Percentiles rank a stretch among this genome's conserved stretches.
Evolutionary conservation across 2,329 filamentous ascomycete genomes (phyloP).

Genomic region (Elsinoe fawcettii): DNA sequence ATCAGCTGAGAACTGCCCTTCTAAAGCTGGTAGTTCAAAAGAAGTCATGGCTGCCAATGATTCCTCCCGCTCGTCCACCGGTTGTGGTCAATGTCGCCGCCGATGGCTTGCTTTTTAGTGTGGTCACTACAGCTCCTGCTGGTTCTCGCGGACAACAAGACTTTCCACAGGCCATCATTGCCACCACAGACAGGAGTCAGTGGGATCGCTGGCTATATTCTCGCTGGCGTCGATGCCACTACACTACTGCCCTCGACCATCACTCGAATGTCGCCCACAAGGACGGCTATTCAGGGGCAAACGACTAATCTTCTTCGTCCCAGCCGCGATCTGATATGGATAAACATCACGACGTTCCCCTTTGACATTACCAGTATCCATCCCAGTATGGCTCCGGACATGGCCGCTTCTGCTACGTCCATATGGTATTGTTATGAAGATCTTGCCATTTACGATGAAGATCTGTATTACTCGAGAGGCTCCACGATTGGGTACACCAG

Average conservation of each 20-base stretch:
- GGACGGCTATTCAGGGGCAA: background rate
- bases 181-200: background rate
- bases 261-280: background rate
- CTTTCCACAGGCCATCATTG: background rate
- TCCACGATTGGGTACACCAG: background rate
- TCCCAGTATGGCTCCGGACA: background rate
- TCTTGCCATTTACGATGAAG: background rate
- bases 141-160: background rate
- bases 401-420: background rate
- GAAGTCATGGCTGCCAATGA: background rate
- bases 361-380: background rate
- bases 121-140: background rate
- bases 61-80: background rate
- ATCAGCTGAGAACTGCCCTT: background rate
- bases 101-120: background rate
- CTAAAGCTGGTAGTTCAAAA: background rate
- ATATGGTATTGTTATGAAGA: background rate
- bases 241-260: background rate
- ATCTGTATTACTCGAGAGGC: background rate
- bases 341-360: background rate
- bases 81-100: background rate
- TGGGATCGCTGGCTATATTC: background rate
- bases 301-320: background rate
- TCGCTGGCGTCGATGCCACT: background rate
- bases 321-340: background rate